Conservation (phyloP, 2,329 filamentous ascomycete species). For the Stromatinia cepivora region DNA sequence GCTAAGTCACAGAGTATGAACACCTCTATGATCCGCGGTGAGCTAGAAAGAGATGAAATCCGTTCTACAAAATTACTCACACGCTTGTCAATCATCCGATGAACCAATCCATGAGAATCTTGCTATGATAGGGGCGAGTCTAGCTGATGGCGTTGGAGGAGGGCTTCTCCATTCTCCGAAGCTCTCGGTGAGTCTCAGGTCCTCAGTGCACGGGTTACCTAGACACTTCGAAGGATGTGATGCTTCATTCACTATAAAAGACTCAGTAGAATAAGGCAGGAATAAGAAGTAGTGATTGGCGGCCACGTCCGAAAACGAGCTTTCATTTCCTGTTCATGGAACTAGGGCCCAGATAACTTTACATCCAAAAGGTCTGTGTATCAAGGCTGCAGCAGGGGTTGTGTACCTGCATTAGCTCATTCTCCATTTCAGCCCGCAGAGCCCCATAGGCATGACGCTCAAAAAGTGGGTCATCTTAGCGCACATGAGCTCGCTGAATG, state of each 20-base stretch:
- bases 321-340: not conserved
- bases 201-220: not conserved
- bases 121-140: not conserved
- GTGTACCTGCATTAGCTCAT: slow-evolving; percentile 7
- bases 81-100: not conserved
- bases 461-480: not conserved
- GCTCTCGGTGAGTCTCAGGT: not conserved
- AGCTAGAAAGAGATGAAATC: not conserved
- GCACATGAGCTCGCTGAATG: not conserved
- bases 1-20: not conserved
- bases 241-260: not conserved
- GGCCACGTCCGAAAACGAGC: not conserved
- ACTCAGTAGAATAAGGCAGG: not conserved
- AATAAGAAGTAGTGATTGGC: not conserved
- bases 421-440: not conserved
- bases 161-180: not conserved
- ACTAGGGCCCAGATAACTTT: not conserved
- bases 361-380: not conserved
- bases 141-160: not conserved
- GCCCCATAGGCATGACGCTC: slow-evolving; percentile 6
- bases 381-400: slow-evolving; percentile 6
- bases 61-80: not conserved
- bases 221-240: not conserved
- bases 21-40: not conserved
- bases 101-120: not conserved